Evolutionary conservation across 108 stramenopile genomes (phyloP).

Genomic region (Cyclotella cryptica): DNA sequence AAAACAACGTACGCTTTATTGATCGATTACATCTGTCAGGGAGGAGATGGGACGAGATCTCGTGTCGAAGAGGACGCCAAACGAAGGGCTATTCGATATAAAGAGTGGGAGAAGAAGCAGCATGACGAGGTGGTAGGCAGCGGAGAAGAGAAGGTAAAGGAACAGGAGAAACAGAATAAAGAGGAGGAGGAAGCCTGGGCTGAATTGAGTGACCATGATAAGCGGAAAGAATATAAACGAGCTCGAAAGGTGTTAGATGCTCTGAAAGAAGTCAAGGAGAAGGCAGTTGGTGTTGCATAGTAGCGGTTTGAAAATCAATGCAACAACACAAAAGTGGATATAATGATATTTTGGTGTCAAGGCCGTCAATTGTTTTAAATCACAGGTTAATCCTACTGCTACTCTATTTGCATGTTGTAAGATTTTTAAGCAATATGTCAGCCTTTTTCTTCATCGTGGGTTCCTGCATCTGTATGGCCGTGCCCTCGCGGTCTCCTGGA

Average conservation of each 20-base stretch:
- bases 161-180: slow-evolving; percentile 13
- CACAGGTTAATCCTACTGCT: not conserved
- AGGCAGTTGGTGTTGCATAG: slow-evolving; percentile 13
- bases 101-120: slow-evolving; percentile 70
- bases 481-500: slow-evolving; percentile 39
- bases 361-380: not conserved
- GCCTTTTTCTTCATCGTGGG: slow-evolving; percentile 42
- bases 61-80: slow-evolving; percentile 69
- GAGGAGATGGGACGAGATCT: slow-evolving; percentile 55
- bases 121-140: slow-evolving; percentile 15
- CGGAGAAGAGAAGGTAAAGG: slow-evolving; percentile 4
- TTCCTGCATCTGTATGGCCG: not conserved
- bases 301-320: not conserved
- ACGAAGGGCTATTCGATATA: slow-evolving; percentile 71
- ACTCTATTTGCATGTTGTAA: not conserved
- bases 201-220: slow-evolving; percentile 74
- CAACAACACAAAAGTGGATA: not conserved
- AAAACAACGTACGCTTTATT: slow-evolving; percentile 70
- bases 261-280: slow-evolving; percentile 33
- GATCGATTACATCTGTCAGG: slow-evolving; percentile 72
- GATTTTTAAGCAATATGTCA: no score
- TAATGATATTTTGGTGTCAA: no score
- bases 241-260: slow-evolving; percentile 75
- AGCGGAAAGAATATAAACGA: slow-evolving; percentile 85
- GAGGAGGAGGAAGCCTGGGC: slow-evolving; percentile 65